Percentiles rank a stretch among this genome's conserved stretches.
These are phyloP conservation scores for Boletus barrowsii DNA, from an alignment of 768 basidiomycete species.

Conservation along the genomic window DNA sequence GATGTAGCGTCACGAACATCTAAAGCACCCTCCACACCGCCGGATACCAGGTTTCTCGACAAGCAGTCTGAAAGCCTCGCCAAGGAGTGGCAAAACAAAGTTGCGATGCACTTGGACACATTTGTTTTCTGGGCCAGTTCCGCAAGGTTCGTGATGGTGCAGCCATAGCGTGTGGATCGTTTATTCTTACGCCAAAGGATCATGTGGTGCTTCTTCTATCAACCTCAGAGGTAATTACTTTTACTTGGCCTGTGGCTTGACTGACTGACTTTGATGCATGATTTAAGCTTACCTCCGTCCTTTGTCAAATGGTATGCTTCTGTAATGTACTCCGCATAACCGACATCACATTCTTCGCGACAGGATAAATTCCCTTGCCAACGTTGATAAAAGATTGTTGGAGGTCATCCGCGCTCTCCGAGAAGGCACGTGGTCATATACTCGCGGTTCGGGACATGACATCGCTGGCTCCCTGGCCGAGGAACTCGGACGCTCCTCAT, in stretches of 20 bases:
- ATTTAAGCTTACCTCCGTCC: slow-evolving; percentile 36
- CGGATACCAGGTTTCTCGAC: neutral
- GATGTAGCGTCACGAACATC: neutral
- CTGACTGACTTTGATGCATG: slow-evolving; percentile 2
- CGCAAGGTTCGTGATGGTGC: slow-evolving; percentile 51
- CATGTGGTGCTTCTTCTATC: slow-evolving; percentile 88
- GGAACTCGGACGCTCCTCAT: slow-evolving; percentile 55
- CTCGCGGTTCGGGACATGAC: slow-evolving; percentile 39
- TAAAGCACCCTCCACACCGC: neutral
- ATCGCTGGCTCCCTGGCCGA: slow-evolving; percentile 46
- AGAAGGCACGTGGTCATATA: slow-evolving; percentile 59
- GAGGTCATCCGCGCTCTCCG: slow-evolving; percentile 52
- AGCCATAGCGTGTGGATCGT: neutral
- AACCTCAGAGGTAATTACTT: slow-evolving; percentile 56
- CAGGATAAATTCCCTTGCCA: slow-evolving; percentile 68
- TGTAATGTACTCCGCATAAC: neutral
- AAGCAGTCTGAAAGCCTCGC: slow-evolving; percentile 20
- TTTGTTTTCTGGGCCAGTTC: slow-evolving; percentile 76
- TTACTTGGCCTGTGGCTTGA: neutral
- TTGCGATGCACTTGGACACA: slow-evolving; percentile 57
- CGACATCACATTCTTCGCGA: neutral
- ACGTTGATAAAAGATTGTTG: slow-evolving; percentile 60
- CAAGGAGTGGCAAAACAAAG: slow-evolving; percentile 29
- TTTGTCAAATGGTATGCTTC: slow-evolving; percentile 60
- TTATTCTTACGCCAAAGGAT: slow-evolving; percentile 46